Percentiles rank a stretch among this genome's conserved stretches.
Conservation (phyloP, 2,329 filamentous ascomycete species). For the Exophiala oligosperma region DNA sequence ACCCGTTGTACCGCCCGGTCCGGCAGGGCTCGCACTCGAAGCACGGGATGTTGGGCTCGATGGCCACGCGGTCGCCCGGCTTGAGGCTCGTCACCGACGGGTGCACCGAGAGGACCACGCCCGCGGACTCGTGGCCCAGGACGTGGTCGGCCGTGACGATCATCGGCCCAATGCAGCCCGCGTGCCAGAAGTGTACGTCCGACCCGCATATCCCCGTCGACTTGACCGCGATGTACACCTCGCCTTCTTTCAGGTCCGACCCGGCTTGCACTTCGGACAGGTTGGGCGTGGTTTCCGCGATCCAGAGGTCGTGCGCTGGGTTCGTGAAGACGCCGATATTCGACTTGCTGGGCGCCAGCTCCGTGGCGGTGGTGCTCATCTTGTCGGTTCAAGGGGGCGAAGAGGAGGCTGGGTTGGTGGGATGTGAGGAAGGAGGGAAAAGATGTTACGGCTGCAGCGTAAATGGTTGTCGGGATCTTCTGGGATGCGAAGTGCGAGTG, state of each 20-base stretch:
- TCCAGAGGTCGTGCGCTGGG: conserved; percentile 87
- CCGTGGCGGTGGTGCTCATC: conserved; percentile 3
- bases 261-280: conserved; percentile 71
- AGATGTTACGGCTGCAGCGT: too few species aligned
- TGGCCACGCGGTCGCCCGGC: conserved; percentile 84
- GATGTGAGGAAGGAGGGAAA: too few species aligned
- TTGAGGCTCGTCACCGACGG: conserved; percentile 75
- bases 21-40: conserved; percentile 86
- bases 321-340: conserved; percentile 98
- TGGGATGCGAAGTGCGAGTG: too few species aligned
- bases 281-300: conserved; percentile 73
- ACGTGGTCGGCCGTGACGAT: conserved; percentile 86
- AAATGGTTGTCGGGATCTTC: too few species aligned
- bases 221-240: conserved; percentile 85
- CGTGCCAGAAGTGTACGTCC: conserved; percentile 97
- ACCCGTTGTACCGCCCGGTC: conserved; percentile 93
- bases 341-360: conserved; percentile 14
- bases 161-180: conserved; percentile 94
- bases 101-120: conserved; percentile 70
- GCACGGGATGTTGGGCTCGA: conserved; percentile 95
- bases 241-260: conserved; percentile 69
- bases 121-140: conserved; percentile 90
- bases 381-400: background rate
- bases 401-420: background rate
- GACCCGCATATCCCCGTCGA: conserved; percentile 97